Base-by-base conservation (phyloP, 192 early-diverging fungal genomes). In the Helicostylum pulchrum region DNA sequence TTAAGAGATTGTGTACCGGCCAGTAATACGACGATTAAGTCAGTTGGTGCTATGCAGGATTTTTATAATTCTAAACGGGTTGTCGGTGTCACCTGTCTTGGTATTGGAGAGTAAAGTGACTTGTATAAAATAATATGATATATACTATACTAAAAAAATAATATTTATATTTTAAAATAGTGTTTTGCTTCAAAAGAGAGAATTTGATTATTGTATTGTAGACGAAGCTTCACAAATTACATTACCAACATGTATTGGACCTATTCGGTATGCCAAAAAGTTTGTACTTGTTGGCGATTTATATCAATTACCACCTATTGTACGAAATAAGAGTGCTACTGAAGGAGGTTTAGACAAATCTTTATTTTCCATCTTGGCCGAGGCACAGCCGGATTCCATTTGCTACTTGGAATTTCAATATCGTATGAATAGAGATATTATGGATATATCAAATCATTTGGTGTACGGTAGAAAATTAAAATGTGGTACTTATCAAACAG, bases 221-320 rank as follows among this genome's bases (percentile, higher is more conserved):
- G 96, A 98, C 73, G 96, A 98, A 62, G 94, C 95, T 8, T 94
- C 95, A 14, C 96, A 98, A 73, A 85, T 98, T 23, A 93, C 92
- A 15, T 67, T 97, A 32, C 96, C 96, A 0, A 87, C 90, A 5
- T 94, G 93, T 62, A 59, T 98, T 34, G 96, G 94, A 4, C 94
- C 96, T 7, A 68, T 98, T 36, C 83, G 88, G 3, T 88, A 81
- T 61, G 90, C 94, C 0, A 71, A 85, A n/a, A 80, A 71, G 9
- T 97, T 97, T 85, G 85, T 98, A 7, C 73, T 98, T 7, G 95
- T 98, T 12, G 96, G 96, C 39, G 96, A 98, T 70, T 90, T 96
- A 64, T 91, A 96, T 70, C 96, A 98, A 72, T 80, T 98, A 14
- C 91, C 92, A 43, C 96, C 96, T 2, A 67, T 98, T 45, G 93